These are phyloP conservation scores for Hypoxylon rickii DNA, from an alignment of 495 filamentous ascomycete species.

Conservation along the genomic window DNA sequence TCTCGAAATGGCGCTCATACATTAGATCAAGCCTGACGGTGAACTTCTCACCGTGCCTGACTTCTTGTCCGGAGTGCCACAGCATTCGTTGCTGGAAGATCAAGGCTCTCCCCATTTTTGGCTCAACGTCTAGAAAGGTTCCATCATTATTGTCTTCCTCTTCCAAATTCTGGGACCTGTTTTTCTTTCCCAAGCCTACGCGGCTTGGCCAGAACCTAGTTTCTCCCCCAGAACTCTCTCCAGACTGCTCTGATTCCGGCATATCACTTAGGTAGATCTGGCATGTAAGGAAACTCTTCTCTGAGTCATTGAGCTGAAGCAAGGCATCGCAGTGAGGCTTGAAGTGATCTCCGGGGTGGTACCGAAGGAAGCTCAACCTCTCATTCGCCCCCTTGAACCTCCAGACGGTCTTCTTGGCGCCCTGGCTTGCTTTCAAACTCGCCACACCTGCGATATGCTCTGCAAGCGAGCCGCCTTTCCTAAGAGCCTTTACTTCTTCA, in stretches of 20 bases:
- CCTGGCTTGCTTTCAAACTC: slow-evolving; percentile 38
- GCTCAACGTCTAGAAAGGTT: slow-evolving; percentile 72
- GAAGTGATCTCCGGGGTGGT: slow-evolving; percentile 77
- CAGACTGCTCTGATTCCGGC: slow-evolving; percentile 40
- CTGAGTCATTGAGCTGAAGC: slow-evolving; percentile 62
- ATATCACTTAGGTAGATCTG: slow-evolving; percentile 70
- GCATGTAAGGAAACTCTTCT: slow-evolving; percentile 59
- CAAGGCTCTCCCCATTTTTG: slow-evolving; percentile 71
- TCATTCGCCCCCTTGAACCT: slow-evolving; percentile 70
- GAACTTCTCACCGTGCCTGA: slow-evolving; percentile 71
- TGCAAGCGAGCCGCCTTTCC: slow-evolving; percentile 55
- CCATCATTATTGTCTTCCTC: no score
- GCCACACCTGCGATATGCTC: slow-evolving; percentile 44
- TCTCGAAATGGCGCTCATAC: slow-evolving; percentile 56
- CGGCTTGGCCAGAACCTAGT: slow-evolving; percentile 58
- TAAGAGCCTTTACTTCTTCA: slow-evolving; percentile 51
- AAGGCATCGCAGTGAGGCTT: slow-evolving; percentile 73
- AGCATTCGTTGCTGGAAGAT: slow-evolving; percentile 76
- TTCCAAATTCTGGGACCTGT: slow-evolving; percentile 31
- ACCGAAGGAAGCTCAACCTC: slow-evolving; percentile 78
- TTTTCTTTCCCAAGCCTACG: slow-evolving; percentile 29
- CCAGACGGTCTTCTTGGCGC: slow-evolving; percentile 44
- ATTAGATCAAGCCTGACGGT: slow-evolving; percentile 80
- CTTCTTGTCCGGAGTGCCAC: slow-evolving; percentile 75
- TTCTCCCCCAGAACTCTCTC: slow-evolving; percentile 39